phyloP scores from a whole-genome alignment of 331 rosid species.

The Cucumis variabilis region DNA sequence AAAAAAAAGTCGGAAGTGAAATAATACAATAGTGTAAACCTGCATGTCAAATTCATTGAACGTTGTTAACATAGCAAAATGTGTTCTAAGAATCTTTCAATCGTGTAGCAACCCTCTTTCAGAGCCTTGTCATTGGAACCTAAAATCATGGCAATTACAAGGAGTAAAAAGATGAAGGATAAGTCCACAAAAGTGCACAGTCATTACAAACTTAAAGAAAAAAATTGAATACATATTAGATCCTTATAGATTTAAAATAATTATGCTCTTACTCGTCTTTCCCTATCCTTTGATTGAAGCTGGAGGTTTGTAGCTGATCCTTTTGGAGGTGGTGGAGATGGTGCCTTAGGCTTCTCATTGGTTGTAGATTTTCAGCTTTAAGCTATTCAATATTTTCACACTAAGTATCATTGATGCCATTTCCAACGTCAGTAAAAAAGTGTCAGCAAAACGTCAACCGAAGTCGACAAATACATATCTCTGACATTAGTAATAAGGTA shows the following conservation, averaged over 20 bases:
- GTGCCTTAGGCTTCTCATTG: slow-evolving; percentile 51
- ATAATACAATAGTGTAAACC: slow-evolving; percentile 37
- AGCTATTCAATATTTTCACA: slow-evolving; percentile 52
- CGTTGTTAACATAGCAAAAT: slow-evolving; percentile 86
- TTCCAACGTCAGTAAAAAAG: too few species aligned
- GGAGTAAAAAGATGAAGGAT: slow-evolving; percentile 29
- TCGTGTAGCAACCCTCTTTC: slow-evolving; percentile 77
- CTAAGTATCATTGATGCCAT: too few species aligned
- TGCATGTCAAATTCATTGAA: slow-evolving; percentile 95
- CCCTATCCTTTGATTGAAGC: slow-evolving; percentile 85
- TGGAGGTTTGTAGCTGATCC: slow-evolving; percentile 82
- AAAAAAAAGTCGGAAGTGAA: slow-evolving; percentile 12
- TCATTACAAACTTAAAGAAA: background rate
- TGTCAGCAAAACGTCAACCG: too few species aligned
- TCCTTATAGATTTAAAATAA: background rate
- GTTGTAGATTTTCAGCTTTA: slow-evolving; percentile 57
- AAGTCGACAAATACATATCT: too few species aligned
- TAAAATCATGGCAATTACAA: slow-evolving; percentile 38
- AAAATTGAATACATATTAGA: background rate
- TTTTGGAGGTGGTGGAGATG: slow-evolving; percentile 48
- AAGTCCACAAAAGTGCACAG: background rate
- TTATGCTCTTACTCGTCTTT: slow-evolving; percentile 69
- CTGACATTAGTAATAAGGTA: too few species aligned
- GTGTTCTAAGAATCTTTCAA: slow-evolving; percentile 94
- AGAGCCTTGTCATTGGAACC: slow-evolving; percentile 93